A percentile compares a stretch with the other conserved stretches of the same genome.
These are phyloP conservation scores for Trichodelitschia bisporula DNA, from an alignment of 495 filamentous ascomycete genomes.

Conservation along the genomic window DNA sequence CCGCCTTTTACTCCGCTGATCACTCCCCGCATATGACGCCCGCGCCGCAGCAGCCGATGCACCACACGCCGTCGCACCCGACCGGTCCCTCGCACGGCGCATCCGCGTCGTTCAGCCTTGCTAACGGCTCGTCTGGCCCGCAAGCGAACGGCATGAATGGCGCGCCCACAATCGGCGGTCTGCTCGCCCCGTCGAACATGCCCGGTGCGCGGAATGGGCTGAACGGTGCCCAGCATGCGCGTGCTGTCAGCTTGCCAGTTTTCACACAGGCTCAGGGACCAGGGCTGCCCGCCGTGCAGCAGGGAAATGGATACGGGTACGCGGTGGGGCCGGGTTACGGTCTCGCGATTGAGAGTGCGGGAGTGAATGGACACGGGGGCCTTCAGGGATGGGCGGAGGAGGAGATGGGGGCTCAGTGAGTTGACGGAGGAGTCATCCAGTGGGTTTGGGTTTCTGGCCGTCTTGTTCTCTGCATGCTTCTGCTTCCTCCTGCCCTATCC, in stretches of 20 bases:
- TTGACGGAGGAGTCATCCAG: too few relatives aligned
- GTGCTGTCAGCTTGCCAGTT: conserved; percentile 63
- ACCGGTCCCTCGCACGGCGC: conserved; percentile 22
- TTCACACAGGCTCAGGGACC: conserved; percentile 31
- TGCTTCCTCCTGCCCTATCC: too few relatives aligned
- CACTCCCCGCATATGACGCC: too few relatives aligned
- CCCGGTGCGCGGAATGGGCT: conserved; percentile 17
- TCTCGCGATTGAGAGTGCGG: conserved; percentile 36
- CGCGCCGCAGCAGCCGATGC: conserved; percentile 11
- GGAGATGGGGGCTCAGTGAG: conserved; percentile 9
- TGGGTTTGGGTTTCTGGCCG: too few relatives aligned
- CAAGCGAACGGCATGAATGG: conserved; percentile 18
- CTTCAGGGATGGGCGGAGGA: conserved; percentile 30
- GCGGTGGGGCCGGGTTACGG: conserved; percentile 32
- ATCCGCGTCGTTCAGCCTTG: conserved; percentile 31
- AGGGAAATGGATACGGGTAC: conserved; percentile 29
- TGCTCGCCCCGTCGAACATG: conserved; percentile 48
- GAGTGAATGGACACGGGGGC: conserved; percentile 18
- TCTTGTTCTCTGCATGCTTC: too few relatives aligned
- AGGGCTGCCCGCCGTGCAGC: conserved; percentile 13
- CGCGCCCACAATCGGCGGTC: conserved; percentile 41
- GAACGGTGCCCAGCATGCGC: conserved; percentile 56
- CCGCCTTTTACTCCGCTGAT: conserved; percentile 31
- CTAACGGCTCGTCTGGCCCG: conserved; percentile 18
- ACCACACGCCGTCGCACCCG: conserved; percentile 19